Conservation (phyloP, 2,329 filamentous ascomycete genomes). For the Zarea fungicola region DNA sequence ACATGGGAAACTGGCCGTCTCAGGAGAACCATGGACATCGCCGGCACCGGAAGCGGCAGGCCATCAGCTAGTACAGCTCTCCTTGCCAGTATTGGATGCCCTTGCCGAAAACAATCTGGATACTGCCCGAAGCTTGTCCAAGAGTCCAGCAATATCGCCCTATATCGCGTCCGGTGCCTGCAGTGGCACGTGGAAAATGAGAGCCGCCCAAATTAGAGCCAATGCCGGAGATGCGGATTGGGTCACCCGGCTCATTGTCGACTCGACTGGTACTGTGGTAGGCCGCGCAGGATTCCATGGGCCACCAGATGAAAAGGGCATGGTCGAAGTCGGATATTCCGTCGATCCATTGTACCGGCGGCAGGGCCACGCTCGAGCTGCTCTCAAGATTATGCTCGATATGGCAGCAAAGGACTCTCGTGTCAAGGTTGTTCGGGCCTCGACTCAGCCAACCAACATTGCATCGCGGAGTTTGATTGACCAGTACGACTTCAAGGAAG, state of each 20-base stretch:
- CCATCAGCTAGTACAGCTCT: neutral
- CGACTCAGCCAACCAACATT: neutral
- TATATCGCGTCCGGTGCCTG: constrained; percentile 4
- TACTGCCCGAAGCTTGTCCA: neutral
- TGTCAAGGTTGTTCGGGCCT: constrained; percentile 7
- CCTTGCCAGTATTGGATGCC: neutral
- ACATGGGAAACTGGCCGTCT: no score
- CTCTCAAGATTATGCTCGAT: constrained; percentile 6
- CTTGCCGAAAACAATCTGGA: neutral
- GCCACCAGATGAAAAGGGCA: constrained; percentile 3
- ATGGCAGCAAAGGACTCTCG: neutral
- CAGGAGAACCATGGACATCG: neutral
- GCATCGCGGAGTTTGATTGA: neutral
- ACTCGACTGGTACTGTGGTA: constrained; percentile 1
- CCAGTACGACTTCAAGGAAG: neutral
- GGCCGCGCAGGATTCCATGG: constrained; percentile 12
- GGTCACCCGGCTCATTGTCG: constrained; percentile 9
- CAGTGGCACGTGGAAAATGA: constrained; percentile 2
- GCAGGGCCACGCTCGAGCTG: constrained; percentile 8
- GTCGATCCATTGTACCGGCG: constrained; percentile 3
- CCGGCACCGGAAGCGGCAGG: neutral
- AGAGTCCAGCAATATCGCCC: neutral
- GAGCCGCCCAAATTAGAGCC: neutral
- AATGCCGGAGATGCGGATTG: neutral
- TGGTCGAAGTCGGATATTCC: constrained; percentile 12